Percentiles rank a stretch among this genome's conserved stretches.
Conservation (phyloP, 2,329 filamentous ascomycete genomes). For the Fusarium irregulare region DNA sequence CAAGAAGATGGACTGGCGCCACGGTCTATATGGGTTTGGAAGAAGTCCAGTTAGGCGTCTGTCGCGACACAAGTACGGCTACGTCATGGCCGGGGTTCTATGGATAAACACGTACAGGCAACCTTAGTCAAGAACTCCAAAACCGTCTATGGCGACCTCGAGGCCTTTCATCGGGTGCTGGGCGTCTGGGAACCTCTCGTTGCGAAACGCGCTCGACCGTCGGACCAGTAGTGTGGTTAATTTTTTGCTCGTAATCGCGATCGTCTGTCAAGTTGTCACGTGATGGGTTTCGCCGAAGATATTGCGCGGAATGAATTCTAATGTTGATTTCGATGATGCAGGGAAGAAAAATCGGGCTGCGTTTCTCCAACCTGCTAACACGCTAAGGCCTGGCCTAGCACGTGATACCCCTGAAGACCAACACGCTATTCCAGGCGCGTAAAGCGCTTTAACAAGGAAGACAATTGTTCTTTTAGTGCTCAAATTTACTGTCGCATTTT, state of each 20-base stretch:
- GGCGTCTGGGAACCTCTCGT: constrained; percentile 38
- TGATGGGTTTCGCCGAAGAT: constrained; percentile 42
- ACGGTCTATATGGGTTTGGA: constrained; percentile 54
- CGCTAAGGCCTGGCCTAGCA: constrained; percentile 44
- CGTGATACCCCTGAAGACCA: constrained; percentile 47
- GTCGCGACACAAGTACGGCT: constrained; percentile 36
- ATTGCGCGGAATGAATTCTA: constrained; percentile 30
- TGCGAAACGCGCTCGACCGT: constrained; percentile 39
- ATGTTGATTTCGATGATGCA: constrained; percentile 46
- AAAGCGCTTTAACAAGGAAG: constrained; percentile 7
- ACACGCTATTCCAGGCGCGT: constrained; percentile 27
- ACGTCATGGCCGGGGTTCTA: constrained; percentile 45
- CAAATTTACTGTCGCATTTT: not conserved
- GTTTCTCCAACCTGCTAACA: constrained; percentile 24
- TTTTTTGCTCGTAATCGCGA: constrained; percentile 42
- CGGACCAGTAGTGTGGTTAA: constrained; percentile 40
- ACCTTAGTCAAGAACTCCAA: constrained; percentile 47
- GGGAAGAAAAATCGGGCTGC: constrained; percentile 46
- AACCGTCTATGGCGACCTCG: constrained; percentile 42
- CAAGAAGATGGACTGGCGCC: constrained; percentile 66
- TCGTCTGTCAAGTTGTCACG: constrained; percentile 49
- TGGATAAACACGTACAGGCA: constrained; percentile 49
- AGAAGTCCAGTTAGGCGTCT: constrained; percentile 40
- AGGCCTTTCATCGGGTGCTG: constrained; percentile 47
- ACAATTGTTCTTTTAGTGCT: not conserved